Evolutionary conservation across 805 yeast species (phyloP).

Genomic region (Candida rishiriensis): DNA sequence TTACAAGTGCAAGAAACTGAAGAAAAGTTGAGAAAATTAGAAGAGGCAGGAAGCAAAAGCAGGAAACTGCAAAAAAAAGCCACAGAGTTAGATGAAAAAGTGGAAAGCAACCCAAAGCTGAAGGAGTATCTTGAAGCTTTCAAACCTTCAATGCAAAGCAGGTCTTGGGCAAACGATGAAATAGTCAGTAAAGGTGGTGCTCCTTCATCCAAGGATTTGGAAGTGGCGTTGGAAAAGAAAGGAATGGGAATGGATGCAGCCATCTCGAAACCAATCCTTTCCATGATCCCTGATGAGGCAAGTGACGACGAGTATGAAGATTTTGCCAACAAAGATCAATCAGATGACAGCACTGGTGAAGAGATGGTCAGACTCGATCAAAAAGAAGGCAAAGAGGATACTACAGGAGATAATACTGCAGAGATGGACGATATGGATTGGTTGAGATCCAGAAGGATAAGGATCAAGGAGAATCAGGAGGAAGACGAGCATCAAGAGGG

Average conservation of each 20-base stretch:
- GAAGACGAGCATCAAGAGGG: constrained; percentile 7
- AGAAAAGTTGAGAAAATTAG: constrained; percentile 43
- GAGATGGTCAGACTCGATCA: constrained; percentile 37
- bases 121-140: constrained; percentile 79
- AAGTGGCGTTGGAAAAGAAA: constrained; percentile 33
- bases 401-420: constrained; percentile 21
- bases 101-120: constrained; percentile 60
- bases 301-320: constrained; percentile 54
- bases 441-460: constrained; percentile 70
- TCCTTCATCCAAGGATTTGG: constrained; percentile 41
- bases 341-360: constrained; percentile 46
- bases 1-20: constrained; percentile 46
- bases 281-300: constrained; percentile 32
- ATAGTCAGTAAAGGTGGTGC: constrained; percentile 42
- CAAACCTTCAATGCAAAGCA: constrained; percentile 66
- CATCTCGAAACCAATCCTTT: constrained; percentile 14
- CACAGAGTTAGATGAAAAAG: constrained; percentile 49
- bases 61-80: constrained; percentile 35
- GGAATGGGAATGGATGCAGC: constrained; percentile 1
- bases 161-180: constrained; percentile 73
- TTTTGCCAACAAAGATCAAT: constrained; percentile 26
- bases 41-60: constrained; percentile 43
- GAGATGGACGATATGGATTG: constrained; percentile 71
- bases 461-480: constrained; percentile 53
- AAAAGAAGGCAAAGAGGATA: constrained; percentile 1